A percentile compares a stretch with the other conserved stretches of the same genome.
Evolutionary conservation across 306 rosid species (phyloP).

Genomic region (Cyamopsis tetragonoloba): DNA sequence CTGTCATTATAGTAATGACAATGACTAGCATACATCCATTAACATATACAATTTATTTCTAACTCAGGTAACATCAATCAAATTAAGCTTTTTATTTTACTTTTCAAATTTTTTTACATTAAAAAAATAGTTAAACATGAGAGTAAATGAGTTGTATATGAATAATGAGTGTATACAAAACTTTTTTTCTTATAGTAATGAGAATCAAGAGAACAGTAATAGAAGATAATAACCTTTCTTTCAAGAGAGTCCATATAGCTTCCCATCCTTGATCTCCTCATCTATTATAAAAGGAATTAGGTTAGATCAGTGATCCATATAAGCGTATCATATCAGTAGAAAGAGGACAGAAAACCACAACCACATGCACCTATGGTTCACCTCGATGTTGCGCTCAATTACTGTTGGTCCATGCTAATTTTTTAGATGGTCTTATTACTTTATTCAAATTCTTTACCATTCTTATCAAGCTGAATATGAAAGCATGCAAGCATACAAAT

Average conservation of each 20-base stretch:
- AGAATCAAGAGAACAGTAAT: neutral
- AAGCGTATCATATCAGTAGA: neutral
- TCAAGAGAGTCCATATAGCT: constrained; percentile 21
- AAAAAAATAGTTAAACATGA: no score
- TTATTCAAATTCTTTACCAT: neutral
- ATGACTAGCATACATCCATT: no score
- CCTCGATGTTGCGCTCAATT: neutral
- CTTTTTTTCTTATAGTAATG: no score
- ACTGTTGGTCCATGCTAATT: neutral
- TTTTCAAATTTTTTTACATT: no score
- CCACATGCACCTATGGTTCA: neutral
- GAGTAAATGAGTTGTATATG: no score
- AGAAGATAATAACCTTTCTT: constrained; percentile 26
- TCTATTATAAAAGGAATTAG: neutral
- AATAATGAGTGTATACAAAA: no score
- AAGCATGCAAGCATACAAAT: neutral
- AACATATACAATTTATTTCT: no score
- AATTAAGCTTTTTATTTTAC: no score
- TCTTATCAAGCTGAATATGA: neutral
- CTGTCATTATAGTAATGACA: neutral
- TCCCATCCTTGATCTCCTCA: constrained; percentile 27
- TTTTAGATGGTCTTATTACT: neutral
- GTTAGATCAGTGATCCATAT: constrained; percentile 8
- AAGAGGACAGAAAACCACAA: neutral
- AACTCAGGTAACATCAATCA: no score